phyloP scores from a whole-genome alignment of 495 filamentous ascomycete genomes.

The Podospora appendiculata region DNA sequence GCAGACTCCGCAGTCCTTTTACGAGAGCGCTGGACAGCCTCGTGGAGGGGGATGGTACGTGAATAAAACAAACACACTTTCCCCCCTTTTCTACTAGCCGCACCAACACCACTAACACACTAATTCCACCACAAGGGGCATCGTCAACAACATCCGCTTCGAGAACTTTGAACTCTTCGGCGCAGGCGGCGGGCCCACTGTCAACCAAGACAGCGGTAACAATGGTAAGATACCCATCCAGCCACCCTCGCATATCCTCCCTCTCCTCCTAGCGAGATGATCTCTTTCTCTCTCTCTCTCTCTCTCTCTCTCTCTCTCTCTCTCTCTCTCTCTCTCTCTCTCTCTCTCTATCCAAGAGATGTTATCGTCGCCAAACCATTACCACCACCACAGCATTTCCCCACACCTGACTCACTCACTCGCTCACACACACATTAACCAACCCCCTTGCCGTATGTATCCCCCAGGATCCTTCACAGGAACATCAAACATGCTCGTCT shows the following conservation, averaged over 20 bases:
- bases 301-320: too few species aligned
- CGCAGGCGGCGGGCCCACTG: constrained; percentile 29
- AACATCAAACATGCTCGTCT: constrained; percentile 42
- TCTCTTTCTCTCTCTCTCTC: too few species aligned
- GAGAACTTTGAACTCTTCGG: constrained; percentile 44
- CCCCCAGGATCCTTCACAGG: constrained; percentile 40
- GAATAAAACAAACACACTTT: background rate
- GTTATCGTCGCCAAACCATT: background rate
- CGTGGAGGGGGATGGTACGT: constrained; percentile 42
- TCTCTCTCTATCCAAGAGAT: too few species aligned
- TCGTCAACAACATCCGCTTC: constrained; percentile 44
- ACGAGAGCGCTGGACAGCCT: constrained; percentile 41
- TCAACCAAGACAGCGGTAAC: constrained; percentile 44
- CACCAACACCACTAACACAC: background rate
- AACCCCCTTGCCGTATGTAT: background rate
- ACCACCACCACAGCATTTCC: background rate
- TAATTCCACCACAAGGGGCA: constrained; percentile 25
- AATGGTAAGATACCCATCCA: constrained; percentile 18
- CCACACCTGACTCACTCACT: background rate
- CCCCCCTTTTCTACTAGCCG: background rate
- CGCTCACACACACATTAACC: background rate
- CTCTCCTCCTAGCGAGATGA: too few species aligned
- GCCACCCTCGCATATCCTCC: too few species aligned
- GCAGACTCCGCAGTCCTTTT: constrained; percentile 34
- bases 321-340: too few species aligned